Conservation (phyloP, 2,329 filamentous ascomycete species). For the Lasiodiplodia citricola region DNA sequence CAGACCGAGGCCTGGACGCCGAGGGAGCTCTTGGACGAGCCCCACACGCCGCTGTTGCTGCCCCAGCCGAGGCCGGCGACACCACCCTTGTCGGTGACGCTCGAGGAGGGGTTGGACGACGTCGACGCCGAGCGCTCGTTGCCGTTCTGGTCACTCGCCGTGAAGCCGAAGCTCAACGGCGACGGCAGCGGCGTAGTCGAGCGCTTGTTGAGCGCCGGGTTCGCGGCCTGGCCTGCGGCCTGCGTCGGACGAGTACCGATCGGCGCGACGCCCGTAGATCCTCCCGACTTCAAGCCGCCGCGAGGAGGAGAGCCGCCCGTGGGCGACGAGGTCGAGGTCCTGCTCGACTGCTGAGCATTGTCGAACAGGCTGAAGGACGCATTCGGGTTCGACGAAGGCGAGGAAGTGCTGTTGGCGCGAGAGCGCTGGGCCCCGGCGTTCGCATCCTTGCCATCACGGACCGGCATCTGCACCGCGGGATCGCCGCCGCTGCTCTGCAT, state of each 20-base stretch:
- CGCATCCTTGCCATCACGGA: slow-evolving; percentile 51
- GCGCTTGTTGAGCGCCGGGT: slow-evolving; percentile 73
- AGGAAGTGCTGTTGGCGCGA: slow-evolving; percentile 83
- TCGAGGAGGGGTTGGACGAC: slow-evolving; percentile 62
- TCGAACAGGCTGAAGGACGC: slow-evolving; percentile 55
- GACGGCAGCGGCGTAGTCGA: slow-evolving; percentile 91
- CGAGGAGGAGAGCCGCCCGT: slow-evolving; percentile 76
- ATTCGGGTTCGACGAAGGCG: slow-evolving; percentile 72
- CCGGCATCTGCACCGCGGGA: slow-evolving; percentile 56
- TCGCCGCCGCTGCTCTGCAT: slow-evolving; percentile 51
- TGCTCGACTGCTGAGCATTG: slow-evolving; percentile 68
- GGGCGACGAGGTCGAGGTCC: slow-evolving; percentile 86
- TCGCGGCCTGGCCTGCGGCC: slow-evolving; percentile 61
- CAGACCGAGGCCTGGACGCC: slow-evolving; percentile 93
- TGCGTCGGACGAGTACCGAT: slow-evolving; percentile 87
- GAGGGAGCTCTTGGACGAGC: slow-evolving; percentile 70
- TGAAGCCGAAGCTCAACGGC: slow-evolving; percentile 78
- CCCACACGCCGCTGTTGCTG: slow-evolving; percentile 82
- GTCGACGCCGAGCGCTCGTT: slow-evolving; percentile 64
- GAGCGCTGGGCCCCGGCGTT: slow-evolving; percentile 61
- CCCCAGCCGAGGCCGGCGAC: slow-evolving; percentile 67
- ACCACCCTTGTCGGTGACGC: slow-evolving; percentile 49
- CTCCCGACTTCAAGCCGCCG: slow-evolving; percentile 61
- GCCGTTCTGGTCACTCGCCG: slow-evolving; percentile 58
- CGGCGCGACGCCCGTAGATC: slow-evolving; percentile 75